Evolutionary conservation across 345 rosid genomes (phyloP).

Genomic region (Hibiscus syriacus): DNA sequence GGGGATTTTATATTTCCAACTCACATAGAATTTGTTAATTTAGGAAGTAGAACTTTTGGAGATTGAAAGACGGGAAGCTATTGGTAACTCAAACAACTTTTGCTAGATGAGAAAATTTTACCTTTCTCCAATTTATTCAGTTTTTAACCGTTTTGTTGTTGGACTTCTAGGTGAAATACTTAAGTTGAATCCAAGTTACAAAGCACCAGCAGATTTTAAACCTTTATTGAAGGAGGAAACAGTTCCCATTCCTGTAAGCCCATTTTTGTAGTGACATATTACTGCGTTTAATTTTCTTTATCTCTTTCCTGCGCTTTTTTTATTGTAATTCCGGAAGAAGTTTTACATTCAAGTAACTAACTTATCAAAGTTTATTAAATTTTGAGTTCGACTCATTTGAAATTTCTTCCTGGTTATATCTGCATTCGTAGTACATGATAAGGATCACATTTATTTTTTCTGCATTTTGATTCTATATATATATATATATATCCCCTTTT

Average conservation of each 20-base stretch:
- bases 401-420: not conserved
- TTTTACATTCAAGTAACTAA: not conserved
- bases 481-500: not conserved
- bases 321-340: not conserved
- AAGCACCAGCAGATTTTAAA: constrained; percentile 73
- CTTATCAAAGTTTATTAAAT: not conserved
- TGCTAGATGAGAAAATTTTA: not conserved
- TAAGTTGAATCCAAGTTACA: constrained; percentile 72
- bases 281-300: not conserved
- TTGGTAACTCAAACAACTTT: constrained; percentile 39
- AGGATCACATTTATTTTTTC: not conserved
- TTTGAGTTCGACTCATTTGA: not conserved
- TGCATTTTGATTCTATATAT: not conserved
- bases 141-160: constrained; percentile 5
- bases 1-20: constrained; percentile 1
- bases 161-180: constrained; percentile 75
- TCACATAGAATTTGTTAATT: constrained; percentile 21
- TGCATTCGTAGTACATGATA: not conserved
- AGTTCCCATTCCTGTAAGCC: constrained; percentile 74
- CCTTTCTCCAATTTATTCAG: not conserved
- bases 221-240: constrained; percentile 75
- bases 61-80: constrained; percentile 66
- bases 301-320: not conserved
- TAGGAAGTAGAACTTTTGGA: constrained; percentile 55
- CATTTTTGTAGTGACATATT: not conserved